Conservation (phyloP, 371 early-diverging fungal genomes). For the Smittium mucronatum region DNA sequence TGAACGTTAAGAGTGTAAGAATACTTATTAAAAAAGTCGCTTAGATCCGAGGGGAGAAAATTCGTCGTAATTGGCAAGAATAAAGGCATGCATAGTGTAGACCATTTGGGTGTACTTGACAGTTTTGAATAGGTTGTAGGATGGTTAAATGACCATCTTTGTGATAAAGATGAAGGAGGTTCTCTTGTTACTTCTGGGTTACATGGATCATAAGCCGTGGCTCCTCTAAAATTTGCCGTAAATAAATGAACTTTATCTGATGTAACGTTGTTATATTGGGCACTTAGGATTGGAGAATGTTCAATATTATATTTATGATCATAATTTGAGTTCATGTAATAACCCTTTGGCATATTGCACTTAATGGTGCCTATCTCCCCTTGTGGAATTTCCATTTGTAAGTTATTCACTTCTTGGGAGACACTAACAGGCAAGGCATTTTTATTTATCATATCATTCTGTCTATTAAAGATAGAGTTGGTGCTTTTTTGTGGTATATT, state of each 20-base stretch:
- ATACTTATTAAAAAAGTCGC: constrained; percentile 57
- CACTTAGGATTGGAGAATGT: too few species aligned
- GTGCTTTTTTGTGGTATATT: background rate
- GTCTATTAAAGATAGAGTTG: too few species aligned
- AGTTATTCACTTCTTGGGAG: too few species aligned
- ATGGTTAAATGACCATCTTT: constrained; percentile 26
- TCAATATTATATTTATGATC: too few species aligned
- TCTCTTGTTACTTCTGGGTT: constrained; percentile 18
- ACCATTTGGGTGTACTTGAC: constrained; percentile 50
- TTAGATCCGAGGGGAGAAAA: constrained; percentile 66
- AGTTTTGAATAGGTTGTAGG: constrained; percentile 20
- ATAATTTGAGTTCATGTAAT: too few species aligned
- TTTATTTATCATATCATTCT: too few species aligned
- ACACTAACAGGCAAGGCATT: too few species aligned
- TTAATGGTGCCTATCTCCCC: too few species aligned
- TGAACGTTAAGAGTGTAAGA: constrained; percentile 45
- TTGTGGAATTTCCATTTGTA: too few species aligned
- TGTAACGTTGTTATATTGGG: too few species aligned
- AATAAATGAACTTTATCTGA: background rate
- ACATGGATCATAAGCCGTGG: constrained; percentile 25
- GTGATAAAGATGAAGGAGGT: constrained; percentile 23
- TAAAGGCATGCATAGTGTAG: constrained; percentile 78
- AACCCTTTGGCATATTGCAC: too few species aligned
- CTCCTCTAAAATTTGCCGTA: background rate
- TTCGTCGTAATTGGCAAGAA: constrained; percentile 89